Evolutionary conservation across 1,139 yeast species (phyloP), one percentile per base, ranked within the genome.

Genomic region (Schwanniomyces etchellsii): DNA sequence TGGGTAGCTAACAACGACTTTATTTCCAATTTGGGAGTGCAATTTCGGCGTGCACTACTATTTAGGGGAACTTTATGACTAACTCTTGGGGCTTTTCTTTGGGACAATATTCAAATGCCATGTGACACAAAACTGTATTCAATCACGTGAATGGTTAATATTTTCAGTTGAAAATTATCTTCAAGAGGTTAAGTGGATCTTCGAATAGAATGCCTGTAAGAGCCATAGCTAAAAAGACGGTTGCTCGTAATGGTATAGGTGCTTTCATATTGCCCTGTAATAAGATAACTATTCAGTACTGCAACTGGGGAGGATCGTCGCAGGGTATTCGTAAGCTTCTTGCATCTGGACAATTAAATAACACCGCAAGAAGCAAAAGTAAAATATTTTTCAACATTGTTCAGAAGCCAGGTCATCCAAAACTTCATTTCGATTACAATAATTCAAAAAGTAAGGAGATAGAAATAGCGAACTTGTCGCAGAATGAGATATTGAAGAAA

Each of bases 291-390:
- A 57, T 89, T 33, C 79, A 83, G 38, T 88, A 80, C 60, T 85
- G 96, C 63, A 85, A 88, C 66, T 82, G 93, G 82, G 97, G 96
- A 29, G 98, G 97, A 13, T 83, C 95, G 4, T 89, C 97, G 1
- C 68, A 69, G 32, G 96, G 96, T 4, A 71, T 86, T 60, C 68
- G 89, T 42, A 77, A 82, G 34, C 73, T 84, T 42, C 61, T 91
- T 34, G 60, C 70, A 27, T 59, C 64, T 14, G 70, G 71, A 24
- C 64, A 77, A 38, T 59, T 89, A 27, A 64, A 74, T 40, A 45
- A 64, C 16, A 58, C 82, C 37, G 93, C 95, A 4, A 42, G 55
- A 12, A 47, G 60, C 32, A 68, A 83, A 51, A 78, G 85, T 28
- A 71, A 74, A 38, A 74, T 86, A 28, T 81, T 81, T 52, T 82